Base-by-base conservation (phyloP, 2,329 filamentous ascomycete species). In the Sclerotinia spermophila region DNA sequence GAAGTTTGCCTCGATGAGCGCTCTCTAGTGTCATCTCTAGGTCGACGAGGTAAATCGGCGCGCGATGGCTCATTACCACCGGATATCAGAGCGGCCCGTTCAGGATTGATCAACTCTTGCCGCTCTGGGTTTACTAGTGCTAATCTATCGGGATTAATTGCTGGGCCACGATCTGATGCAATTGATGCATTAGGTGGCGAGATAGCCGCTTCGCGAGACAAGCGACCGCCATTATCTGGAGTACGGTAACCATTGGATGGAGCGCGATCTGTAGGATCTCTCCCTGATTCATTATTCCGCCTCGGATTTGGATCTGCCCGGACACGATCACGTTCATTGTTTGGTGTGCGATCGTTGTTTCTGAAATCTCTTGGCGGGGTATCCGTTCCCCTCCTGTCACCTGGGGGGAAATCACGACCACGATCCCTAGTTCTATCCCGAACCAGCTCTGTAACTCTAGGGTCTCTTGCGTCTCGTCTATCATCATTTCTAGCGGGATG, bases 1-100 rank as follows among this genome's bases (percentile, higher is more conserved):
- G 88, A 90, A 68, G 84, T 83, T 4, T 80, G 80, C 33, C 82
- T 79, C 5, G 81, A 67, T 15, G 51, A 59, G 59, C 74, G 73
- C 19, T 79, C 77, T 68, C 75, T 73, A 1, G 64, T 44, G 24
- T 79, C 79, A 35, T 80, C 78, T 72, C 77, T 76, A n/a, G 65
- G 72, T 27, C 76, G 74, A 58, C 78, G 74, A 61, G 77, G 77
- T 33, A 78, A 78, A 27, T 76, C 74, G n/a, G 75, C 75, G 24
- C 75, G 75, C 59, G 75, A 38, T 48, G 71, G 53, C 35, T 77
- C 75, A 17, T 76, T 77, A 15, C 74, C 74, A 11, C 73, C 72
- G 65, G 75, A 76, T 48, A 80, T 80, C 11, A 79, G 72, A 21
- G 78, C 78, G 70, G 77, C 77, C 62, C 78, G 72, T 21, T 78